These are phyloP conservation scores for Avena atlantica DNA, from an alignment of 176 grass and related monocot species.

Conservation along the genomic window DNA sequence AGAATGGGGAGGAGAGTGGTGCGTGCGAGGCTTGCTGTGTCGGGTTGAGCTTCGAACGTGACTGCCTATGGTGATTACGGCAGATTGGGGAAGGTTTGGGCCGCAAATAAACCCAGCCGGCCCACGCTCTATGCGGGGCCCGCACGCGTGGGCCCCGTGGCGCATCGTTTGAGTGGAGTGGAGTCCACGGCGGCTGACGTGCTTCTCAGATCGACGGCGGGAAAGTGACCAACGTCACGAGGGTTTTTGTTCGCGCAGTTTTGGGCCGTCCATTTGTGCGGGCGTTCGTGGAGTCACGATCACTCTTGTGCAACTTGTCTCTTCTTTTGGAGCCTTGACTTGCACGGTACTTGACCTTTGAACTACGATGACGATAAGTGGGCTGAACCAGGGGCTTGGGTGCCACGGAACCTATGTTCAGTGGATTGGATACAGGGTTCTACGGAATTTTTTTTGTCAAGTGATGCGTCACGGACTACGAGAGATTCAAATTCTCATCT, in stretches of 20 bases:
- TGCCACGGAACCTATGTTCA: too few relatives aligned
- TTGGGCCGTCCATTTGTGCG: neutral
- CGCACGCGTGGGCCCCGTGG: neutral
- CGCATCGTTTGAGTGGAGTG: neutral
- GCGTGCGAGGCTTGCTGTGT: too few relatives aligned
- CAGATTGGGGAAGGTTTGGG: neutral
- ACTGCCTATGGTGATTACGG: too few relatives aligned
- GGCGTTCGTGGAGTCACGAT: neutral
- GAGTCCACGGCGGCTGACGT: neutral
- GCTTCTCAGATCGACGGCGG: neutral
- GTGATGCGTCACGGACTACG: neutral
- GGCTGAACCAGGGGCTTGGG: too few relatives aligned
- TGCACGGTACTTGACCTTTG: conserved; percentile 18
- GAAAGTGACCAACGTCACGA: neutral
- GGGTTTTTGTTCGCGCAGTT: neutral
- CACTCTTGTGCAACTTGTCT: neutral
- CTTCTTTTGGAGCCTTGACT: conserved; percentile 17
- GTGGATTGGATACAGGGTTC: too few relatives aligned
- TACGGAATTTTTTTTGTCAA: neutral
- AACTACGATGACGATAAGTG: neutral
- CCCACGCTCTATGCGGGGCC: neutral
- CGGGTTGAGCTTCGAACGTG: too few relatives aligned
- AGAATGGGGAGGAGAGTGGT: too few relatives aligned
- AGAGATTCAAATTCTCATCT: neutral
- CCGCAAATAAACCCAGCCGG: conserved; percentile 6